Evolutionary conservation across 805 yeast species (phyloP), one percentile per base, ranked within the genome.

Genomic region (Cyberlindnera bimundalis): DNA sequence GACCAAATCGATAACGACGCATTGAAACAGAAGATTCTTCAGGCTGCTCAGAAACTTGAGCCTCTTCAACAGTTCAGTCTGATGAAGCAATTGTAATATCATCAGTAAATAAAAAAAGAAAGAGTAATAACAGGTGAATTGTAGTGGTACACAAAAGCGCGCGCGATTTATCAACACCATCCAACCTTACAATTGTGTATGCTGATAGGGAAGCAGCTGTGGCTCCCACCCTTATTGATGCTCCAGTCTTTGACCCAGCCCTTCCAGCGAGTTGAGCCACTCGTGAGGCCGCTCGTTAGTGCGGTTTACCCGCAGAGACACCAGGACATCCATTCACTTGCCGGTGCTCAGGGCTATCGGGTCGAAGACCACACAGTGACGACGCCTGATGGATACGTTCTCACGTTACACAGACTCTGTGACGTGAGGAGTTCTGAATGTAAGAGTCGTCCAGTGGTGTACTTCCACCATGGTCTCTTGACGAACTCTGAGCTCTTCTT

Each of bases 401-500:
- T 86, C 32, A 81, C 86, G 0, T 53, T 84, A 3, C 95, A 86
- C 52, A 64, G 91, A 7, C 29, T 46, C 13, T 14, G 66, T 81
- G 37, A 35, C 38, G 13, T 21, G 27, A 27, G 16, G 11, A n/a
- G 5, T 9, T 33, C 28, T 5, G 4, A n/a, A n/a, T 25, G 7
- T 20, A 19, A 16, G 37, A 2, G 42, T 41, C 27, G 47, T 13
- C 66, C 71, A 24, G 80, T 81, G 1, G 83, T 83, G 0, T 87
- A 81, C 56, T 73, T 87, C 45, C 96, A 87, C 55, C 96, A 87
- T 53, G 96, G 96, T 0, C 67, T 87, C 38, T 69, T 87, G 47
- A 87, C 85, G 82, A 77, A 77, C 59, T 75, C 86, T 41, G 96
- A 86, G 51, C 66, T 82, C 32, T 56, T 53, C 37, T 48, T 56